Evolutionary conservation across 2,329 filamentous ascomycete species (phyloP).

Genomic region (Ceratocystis albifundus): DNA sequence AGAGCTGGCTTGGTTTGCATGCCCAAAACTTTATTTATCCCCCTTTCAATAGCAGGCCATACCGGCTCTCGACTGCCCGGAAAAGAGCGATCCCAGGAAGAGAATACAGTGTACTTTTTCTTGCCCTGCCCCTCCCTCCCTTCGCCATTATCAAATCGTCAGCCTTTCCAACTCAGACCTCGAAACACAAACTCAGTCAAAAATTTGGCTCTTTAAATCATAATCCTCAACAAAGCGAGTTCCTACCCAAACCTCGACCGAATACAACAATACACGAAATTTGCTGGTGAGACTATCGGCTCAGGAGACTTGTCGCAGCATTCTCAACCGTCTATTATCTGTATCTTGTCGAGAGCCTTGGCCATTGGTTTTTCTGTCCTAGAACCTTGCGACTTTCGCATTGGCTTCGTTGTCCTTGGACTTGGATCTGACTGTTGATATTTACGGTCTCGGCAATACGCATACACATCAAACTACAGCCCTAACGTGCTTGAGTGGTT

Average conservation of each 20-base stretch:
- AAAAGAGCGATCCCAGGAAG: neutral
- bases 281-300: neutral
- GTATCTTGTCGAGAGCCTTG: neutral
- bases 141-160: slow-evolving; percentile 10
- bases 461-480: neutral
- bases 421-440: neutral
- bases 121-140: slow-evolving; percentile 1
- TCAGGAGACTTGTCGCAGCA: slow-evolving; percentile 6
- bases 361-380: neutral
- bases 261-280: neutral
- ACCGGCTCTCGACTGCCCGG: too few relatives aligned
- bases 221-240: neutral
- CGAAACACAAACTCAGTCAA: neutral
- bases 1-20: neutral
- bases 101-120: slow-evolving; percentile 10
- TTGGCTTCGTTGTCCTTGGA: slow-evolving; percentile 1
- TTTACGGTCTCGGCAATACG: neutral
- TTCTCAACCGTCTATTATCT: neutral
- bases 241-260: neutral
- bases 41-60: neutral
- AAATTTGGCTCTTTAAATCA: neutral
- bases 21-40: neutral
- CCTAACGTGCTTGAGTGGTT: neutral
- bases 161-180: slow-evolving; percentile 10
- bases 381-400: slow-evolving; percentile 8